Evolutionary conservation across 129 eudicot genomes (phyloP), one percentile per base, ranked within the genome.

Genomic region (Flaveria brownii): DNA sequence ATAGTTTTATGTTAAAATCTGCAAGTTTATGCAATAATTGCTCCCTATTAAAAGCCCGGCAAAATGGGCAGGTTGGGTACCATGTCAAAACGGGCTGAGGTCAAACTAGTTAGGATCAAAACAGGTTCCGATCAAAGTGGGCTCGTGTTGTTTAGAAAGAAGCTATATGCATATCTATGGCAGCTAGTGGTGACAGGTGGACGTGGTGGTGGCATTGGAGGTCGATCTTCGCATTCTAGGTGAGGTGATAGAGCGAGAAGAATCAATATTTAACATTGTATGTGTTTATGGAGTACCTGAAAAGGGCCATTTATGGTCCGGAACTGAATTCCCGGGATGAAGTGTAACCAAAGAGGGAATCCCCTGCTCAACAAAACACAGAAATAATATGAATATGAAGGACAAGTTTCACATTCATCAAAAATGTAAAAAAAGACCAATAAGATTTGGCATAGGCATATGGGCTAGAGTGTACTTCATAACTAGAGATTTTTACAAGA

Each of bases 261-360:
- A 47, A 60, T 46, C 5, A 73, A 59, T 50, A 3, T 20, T 33
- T 18, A 72, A 25, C 43, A 61, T 60, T 33, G 23, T 51, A 23
- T 17, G 68, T 51, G 33, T 43, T 73, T 39, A 63, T 28, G 47
- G 46, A 61, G 85, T 74, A 88, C 97, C 97, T 88, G 79, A 84
- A 69, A 91, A 65, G 81, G 86, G 42, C 82, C 84, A 83, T 91
- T 91, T 26, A 83, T 81, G 22, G 97, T 88, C 52, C 90, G 92
- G 22, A 91, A 88, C 78, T 91, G 94, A 73, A 91, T 88, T 76
- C 90, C 97, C 20, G 90, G 95, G 20, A 91, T 86, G 75, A 88
- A 88, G 75, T 88, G 94, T 64, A 91, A 88, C 97, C 97, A 91
- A 71, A 88, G 76, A 57, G 97, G 97, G 70, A 91, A 91, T 47